Percentiles rank a stretch among this genome's conserved stretches.
Evolutionary conservation across 805 yeast genomes (phyloP).

Genomic region (Monosporozyma servazzii): DNA sequence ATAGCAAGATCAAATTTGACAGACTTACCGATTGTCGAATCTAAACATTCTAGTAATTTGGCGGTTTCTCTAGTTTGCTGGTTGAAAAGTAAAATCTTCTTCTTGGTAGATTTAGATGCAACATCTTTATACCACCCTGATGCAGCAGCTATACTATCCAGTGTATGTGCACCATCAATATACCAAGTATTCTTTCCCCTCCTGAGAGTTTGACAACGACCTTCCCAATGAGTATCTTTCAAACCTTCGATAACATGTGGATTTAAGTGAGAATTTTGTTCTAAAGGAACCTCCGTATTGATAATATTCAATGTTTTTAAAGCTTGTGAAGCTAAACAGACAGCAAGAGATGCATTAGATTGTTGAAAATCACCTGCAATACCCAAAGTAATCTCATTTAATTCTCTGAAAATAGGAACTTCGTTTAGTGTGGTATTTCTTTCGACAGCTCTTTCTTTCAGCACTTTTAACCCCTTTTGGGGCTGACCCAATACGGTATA

Average conservation of each 20-base stretch:
- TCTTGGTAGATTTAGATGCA: slow-evolving; percentile 10
- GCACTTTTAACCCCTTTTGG: slow-evolving; percentile 43
- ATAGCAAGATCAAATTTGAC: slow-evolving; percentile 63
- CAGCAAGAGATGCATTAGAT: slow-evolving; percentile 81
- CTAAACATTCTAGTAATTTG: slow-evolving; percentile 38
- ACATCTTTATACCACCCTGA: slow-evolving; percentile 59
- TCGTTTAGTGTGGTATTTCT: slow-evolving; percentile 42
- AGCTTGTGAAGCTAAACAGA: slow-evolving; percentile 56
- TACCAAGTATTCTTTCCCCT: slow-evolving; percentile 55
- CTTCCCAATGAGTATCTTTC: slow-evolving; percentile 77
- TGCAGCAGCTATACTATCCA: slow-evolving; percentile 78
- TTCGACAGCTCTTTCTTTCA: slow-evolving; percentile 63
- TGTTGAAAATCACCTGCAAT: slow-evolving; percentile 78
- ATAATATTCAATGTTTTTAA: slow-evolving; percentile 40
- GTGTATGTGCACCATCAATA: slow-evolving; percentile 93
- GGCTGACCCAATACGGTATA: slow-evolving; percentile 54
- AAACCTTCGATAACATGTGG: slow-evolving; percentile 50
- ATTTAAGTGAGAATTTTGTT: slow-evolving; percentile 32
- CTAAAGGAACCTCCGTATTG: slow-evolving; percentile 14
- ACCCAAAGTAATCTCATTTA: slow-evolving; percentile 43
- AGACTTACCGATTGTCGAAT: slow-evolving; percentile 3
- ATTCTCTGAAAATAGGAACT: slow-evolving; percentile 39
- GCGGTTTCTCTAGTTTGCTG: slow-evolving; percentile 89
- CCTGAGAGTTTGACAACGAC: slow-evolving; percentile 72
- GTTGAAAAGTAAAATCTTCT: slow-evolving; percentile 66